Base-by-base conservation (phyloP, 495 filamentous ascomycete genomes). In the Aspergillus sclerotiicarbonarius region DNA sequence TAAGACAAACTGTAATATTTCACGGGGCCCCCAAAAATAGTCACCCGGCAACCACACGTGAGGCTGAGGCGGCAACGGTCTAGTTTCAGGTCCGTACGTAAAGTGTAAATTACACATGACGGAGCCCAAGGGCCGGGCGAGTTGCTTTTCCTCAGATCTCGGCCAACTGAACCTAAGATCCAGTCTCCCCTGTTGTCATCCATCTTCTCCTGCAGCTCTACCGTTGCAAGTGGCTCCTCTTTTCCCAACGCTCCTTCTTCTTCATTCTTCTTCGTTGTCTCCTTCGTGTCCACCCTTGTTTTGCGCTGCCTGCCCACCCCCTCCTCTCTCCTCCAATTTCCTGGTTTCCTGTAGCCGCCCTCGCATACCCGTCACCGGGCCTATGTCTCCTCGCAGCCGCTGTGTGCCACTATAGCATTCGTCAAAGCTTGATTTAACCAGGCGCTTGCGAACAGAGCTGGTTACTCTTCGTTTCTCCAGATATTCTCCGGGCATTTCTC, bases 11-110 rank as follows among this genome's bases (percentile, higher is more conserved):
- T 1, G 55, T 57, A 61, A 58, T 52, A 49, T 66, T 54, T 57
- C 52, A 63, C 53, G 53, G 51, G 19, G 37, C 37, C 31, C 44
- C 62, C 62, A 67, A 64, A 64, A 67, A 62, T 64, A 67, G 65
- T 48, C 33, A 44, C n/a, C 30, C 54, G 31, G 33, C 57, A 53
- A 33, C 51, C 56, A 59, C 62, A 67, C 59, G 59, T 67, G 62
- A 67, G 64, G 54, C 46, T 59, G 54, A 60, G 63, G 57, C 59
- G 54, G 59, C 53, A 53, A 57, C 35, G 41, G 54, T 43, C 30
- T 30, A 41, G 58, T 63, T 63, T 66, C 61, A 60, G 49, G 30
- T 52, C 31, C 30, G 47, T 50, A 20, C 18, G 44, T 46, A 46
- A 20, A 20, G 44, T 31, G 64, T 63, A 67, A 67, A 62, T 67